Evolutionary conservation across 306 rosid species (phyloP), one percentile per base, ranked within the genome.

Genomic region (Lablab purpureus): DNA sequence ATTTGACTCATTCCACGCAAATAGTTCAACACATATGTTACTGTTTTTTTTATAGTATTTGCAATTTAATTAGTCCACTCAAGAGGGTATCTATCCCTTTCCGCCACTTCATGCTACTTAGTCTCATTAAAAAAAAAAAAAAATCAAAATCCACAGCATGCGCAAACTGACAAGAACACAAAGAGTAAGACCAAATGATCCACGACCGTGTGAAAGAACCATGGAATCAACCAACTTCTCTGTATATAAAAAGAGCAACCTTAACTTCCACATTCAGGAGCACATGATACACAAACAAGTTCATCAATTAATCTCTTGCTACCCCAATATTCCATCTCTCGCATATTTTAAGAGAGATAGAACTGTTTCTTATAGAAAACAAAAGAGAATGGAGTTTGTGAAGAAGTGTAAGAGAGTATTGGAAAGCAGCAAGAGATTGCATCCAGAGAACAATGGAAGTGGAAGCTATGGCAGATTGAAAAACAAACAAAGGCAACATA

Each of bases 351-450:
- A n/a, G n/a, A n/a, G n/a, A n/a, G n/a, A n/a, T n/a, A n/a, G n/a
- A n/a, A n/a, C n/a, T n/a, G n/a, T n/a, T n/a, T n/a, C n/a, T n/a
- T n/a, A n/a, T n/a, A n/a, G n/a, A n/a, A n/a, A n/a, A n/a, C n/a
- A n/a, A n/a, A n/a, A 4, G 64, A 23, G 67, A 23, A 84, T 84
- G 87, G 55, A 68, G 1, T 68, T 75, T 17, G 58, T 79, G 78
- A 79, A 84, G 46, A 83, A 83, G 67, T 83, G 83, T 12, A 83
- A 66, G 70, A 68, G 49, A 34, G 87, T 75, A 21, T 74, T 10
- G 81, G 64, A 55, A 67, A 46, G 72, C 59, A 59, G 27, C 40
- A 50, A 62, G 63, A 75, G 70, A 43, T 51, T 79, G 73, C 11
- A 58, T 6, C 21, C 62, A 1, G 54, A 51, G 15, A 63, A 22